Conservation (phyloP, 352 stramenopile genomes). For the Phytophthora syringae region DNA sequence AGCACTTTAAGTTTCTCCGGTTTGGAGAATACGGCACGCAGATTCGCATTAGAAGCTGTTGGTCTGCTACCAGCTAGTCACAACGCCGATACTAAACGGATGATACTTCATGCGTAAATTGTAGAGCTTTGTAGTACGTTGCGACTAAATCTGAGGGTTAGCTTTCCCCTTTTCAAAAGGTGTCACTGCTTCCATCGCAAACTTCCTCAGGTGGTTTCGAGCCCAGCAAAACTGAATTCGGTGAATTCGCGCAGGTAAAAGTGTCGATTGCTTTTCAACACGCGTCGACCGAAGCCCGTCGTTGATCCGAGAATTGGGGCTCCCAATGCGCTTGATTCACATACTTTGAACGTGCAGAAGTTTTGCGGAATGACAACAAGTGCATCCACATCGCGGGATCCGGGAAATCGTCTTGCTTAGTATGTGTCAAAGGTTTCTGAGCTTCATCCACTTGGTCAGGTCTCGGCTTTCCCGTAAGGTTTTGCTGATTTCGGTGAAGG, state of each 20-base stretch:
- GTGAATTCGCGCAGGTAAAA: slow-evolving; percentile 34
- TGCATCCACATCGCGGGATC: slow-evolving; percentile 38
- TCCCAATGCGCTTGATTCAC: slow-evolving; percentile 13
- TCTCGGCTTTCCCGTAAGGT: slow-evolving; percentile 43
- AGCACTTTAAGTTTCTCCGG: slow-evolving; percentile 38
- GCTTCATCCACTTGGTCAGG: background rate
- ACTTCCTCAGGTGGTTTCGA: slow-evolving; percentile 35
- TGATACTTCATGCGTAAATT: slow-evolving; percentile 18
- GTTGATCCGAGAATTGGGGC: background rate
- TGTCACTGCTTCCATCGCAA: slow-evolving; percentile 27
- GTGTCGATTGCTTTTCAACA: slow-evolving; percentile 25
- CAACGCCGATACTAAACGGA: slow-evolving; percentile 20
- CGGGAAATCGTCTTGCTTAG: slow-evolving; percentile 3
- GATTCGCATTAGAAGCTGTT: slow-evolving; percentile 37
- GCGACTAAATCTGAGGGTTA: background rate
- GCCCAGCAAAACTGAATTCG: slow-evolving; percentile 20
- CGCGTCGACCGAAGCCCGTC: slow-evolving; percentile 43
- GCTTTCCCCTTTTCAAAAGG: background rate
- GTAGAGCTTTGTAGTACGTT: background rate
- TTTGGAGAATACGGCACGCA: slow-evolving; percentile 34
- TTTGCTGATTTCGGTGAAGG: slow-evolving; percentile 70
- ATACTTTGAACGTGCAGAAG: slow-evolving; percentile 12
- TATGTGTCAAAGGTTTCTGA: slow-evolving; percentile 1
- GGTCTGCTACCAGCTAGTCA: slow-evolving; percentile 18
- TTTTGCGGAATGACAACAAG: slow-evolving; percentile 38